Evolutionary conservation across 371 early-diverging fungal genomes (phyloP).

Genomic region (Thermomucor indicae-seudaticae): DNA sequence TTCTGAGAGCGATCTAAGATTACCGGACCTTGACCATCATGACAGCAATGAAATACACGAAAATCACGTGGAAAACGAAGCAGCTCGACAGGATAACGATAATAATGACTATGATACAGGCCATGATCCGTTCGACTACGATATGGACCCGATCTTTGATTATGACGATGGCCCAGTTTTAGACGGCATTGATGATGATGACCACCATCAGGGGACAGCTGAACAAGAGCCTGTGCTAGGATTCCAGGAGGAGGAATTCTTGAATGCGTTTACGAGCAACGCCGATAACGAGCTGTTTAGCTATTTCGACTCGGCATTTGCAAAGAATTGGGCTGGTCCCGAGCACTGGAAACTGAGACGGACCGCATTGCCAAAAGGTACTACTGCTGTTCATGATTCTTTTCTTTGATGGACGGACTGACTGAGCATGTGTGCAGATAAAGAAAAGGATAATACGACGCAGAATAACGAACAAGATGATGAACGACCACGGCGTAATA

Average conservation of each 20-base stretch:
- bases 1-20: conserved; percentile 33
- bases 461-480: conserved; percentile 19
- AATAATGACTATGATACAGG: conserved; percentile 14
- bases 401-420: not conserved
- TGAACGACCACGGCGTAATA: conserved; percentile 24
- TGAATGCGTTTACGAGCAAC: conserved; percentile 30
- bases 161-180: conserved; percentile 12
- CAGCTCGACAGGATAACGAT: conserved; percentile 13
- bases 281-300: conserved; percentile 70
- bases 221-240: conserved; percentile 13
- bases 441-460: conserved; percentile 25
- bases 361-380: conserved; percentile 37
- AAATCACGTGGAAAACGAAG: not conserved
- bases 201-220: conserved; percentile 20
- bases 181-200: conserved; percentile 16
- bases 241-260: conserved; percentile 32
- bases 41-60: conserved; percentile 9
- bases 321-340: conserved; percentile 92
- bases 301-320: conserved; percentile 84
- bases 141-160: conserved; percentile 12
- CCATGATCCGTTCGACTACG: not conserved
- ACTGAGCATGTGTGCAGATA: not conserved
- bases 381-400: not conserved
- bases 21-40: conserved; percentile 20
- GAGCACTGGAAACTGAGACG: conserved; percentile 86